Base-by-base conservation (phyloP, 129 eudicot genomes). In the Pittosporum tobira region DNA sequence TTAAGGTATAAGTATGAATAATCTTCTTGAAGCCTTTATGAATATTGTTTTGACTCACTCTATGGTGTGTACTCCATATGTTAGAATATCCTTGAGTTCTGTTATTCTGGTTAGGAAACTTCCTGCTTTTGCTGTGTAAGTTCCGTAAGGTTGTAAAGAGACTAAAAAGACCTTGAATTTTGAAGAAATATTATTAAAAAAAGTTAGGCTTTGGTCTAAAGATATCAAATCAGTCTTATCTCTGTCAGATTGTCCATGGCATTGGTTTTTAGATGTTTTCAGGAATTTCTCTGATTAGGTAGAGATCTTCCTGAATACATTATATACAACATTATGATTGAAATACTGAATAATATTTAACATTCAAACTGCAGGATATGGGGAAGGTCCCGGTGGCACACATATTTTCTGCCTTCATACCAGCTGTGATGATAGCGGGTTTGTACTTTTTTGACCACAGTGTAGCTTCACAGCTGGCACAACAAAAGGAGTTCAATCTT, bases 381-480 rank as follows among this genome's bases (percentile, higher is more conserved):
- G 69, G 24, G 8, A 81, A 68, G 62, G 84, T 93, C 55, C 96
- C 99, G 6, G 81, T 61, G 27, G 43, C 21, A 55, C 88, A 93
- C 57, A 70, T 93, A 0, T 72, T 87, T 77, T 84, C 81, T 62
- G 99, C 99, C 48, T 5, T 78, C 21, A 49, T 93, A 59, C 99
- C 99, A 63, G 99, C 96, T 40, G 10, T 77, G 66, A 93, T 93
- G 99, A 79, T 93, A 30, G 94, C 99, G 7, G 96, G 94, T 58
- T 64, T 93, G 65, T 93, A 93, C 87, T 87, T 93, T 66, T 93
- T 93, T 28, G 99, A 93, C 64, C 99, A 93, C 62, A 93, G 99
- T 64, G 99, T 93, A 55, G 96, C 99, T 49, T 75, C 96, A 59
- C 96, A 93, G 71, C 46, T 93, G 96, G 96, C 99, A 2, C 99